Conservation (phyloP, 257 asterid species). For the Solanum gracilifrons region DNA sequence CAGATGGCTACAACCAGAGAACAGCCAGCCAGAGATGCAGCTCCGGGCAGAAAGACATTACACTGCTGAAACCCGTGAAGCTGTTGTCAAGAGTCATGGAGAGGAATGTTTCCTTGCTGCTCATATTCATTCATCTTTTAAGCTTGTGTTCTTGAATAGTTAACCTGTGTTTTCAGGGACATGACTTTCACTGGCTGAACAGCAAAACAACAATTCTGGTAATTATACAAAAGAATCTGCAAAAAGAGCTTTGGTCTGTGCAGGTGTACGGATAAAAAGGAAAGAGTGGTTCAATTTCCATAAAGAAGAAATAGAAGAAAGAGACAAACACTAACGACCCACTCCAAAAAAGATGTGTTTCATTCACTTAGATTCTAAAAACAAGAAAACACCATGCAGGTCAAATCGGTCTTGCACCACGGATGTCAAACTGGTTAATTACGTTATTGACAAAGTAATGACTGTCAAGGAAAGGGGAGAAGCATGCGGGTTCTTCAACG, state of each 20-base stretch:
- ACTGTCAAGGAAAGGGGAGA: neutral
- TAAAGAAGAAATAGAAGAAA: neutral
- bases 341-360: neutral
- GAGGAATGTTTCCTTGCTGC: slow-evolving; percentile 35
- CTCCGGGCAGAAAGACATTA: slow-evolving; percentile 60
- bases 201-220: slow-evolving; percentile 73
- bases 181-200: slow-evolving; percentile 5
- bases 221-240: slow-evolving; percentile 45
- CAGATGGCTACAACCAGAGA: slow-evolving; percentile 46
- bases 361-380: neutral
- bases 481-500: neutral
- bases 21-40: slow-evolving; percentile 48
- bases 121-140: neutral
- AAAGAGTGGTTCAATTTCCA: neutral
- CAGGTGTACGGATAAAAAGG: slow-evolving; percentile 57
- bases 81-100: slow-evolving; percentile 77
- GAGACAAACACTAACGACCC: neutral
- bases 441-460: neutral
- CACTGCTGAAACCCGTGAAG: slow-evolving; percentile 77
- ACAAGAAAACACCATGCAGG: neutral
- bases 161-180: neutral
- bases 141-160: neutral
- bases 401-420: neutral
- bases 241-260: slow-evolving; percentile 74
- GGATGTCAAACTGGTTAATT: neutral